phyloP scores from a whole-genome alignment of 768 basidiomycete species.

The Kwoniella dejecticola region DNA sequence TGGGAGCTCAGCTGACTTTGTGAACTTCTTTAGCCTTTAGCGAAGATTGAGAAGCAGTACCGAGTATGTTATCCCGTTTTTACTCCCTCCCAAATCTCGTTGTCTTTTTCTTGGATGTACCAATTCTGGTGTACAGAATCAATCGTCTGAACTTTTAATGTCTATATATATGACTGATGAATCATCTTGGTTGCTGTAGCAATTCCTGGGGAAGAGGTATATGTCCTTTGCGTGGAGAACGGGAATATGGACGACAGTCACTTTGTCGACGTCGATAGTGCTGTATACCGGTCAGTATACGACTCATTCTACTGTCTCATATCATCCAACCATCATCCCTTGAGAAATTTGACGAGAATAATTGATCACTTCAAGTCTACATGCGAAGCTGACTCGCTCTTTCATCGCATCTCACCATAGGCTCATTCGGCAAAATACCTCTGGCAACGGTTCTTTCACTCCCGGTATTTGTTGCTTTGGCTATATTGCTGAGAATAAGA shows the following conservation, averaged over 20 bases:
- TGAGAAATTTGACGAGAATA: neutral
- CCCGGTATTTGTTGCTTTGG: constrained; percentile 16
- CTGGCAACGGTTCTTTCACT: constrained; percentile 10
- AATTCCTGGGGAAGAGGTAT: constrained; percentile 31
- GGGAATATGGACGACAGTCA: constrained; percentile 20
- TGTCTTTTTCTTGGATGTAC: too few relatives aligned
- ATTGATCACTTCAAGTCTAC: neutral
- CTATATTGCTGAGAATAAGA: constrained; percentile 30
- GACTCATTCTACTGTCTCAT: neutral
- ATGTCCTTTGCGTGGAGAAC: constrained; percentile 23
- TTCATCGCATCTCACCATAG: too few relatives aligned
- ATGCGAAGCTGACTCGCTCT: too few relatives aligned
- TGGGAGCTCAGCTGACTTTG: too few relatives aligned
- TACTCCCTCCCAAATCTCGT: too few relatives aligned
- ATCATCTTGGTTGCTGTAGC: constrained; percentile 9
- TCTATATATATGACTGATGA: neutral
- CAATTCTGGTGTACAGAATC: too few relatives aligned
- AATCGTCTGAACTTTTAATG: neutral
- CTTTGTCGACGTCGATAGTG: constrained; percentile 14
- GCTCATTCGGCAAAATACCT: constrained; percentile 16
- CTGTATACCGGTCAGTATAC: constrained; percentile 17
- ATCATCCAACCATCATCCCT: neutral
- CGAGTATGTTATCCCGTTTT: constrained; percentile 19
- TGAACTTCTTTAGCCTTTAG: constrained; percentile 8
- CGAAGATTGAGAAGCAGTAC: constrained; percentile 37